A percentile compares a stretch with the other conserved stretches of the same genome.
phyloP scores from a whole-genome alignment of 441 rosid species.

The Macaranga tanarius region DNA sequence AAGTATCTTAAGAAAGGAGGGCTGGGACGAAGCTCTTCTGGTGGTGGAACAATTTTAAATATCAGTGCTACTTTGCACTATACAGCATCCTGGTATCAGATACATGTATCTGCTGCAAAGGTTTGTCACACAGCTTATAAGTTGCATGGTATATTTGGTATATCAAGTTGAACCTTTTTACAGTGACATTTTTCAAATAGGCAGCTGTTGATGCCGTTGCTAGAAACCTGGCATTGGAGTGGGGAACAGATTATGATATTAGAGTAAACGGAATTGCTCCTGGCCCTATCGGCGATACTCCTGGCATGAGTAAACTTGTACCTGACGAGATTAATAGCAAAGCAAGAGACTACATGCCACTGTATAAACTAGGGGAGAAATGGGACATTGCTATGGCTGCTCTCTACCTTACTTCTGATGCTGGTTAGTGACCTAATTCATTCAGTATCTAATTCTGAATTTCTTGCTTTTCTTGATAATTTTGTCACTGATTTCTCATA shows the following conservation, averaged over 20 bases:
- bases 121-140: conserved; percentile 28
- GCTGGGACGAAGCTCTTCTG: conserved; percentile 44
- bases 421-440: conserved; percentile 45
- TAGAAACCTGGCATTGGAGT: conserved; percentile 83
- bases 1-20: conserved; percentile 83
- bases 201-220: conserved; percentile 83
- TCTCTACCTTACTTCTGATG: conserved; percentile 66
- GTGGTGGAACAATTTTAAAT: conserved; percentile 64
- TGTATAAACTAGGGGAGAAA: conserved; percentile 66
- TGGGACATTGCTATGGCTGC: conserved; percentile 99
- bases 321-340: conserved; percentile 57
- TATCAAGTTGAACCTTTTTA: conserved; percentile 12
- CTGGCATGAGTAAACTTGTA: conserved; percentile 81
- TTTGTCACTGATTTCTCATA: neutral
- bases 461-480: neutral
- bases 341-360: conserved; percentile 42
- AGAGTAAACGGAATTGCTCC: conserved; percentile 97
- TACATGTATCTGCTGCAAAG: conserved; percentile 97
- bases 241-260: conserved; percentile 86
- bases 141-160: neutral
- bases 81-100: conserved; percentile 91
- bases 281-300: conserved; percentile 76
- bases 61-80: conserved; percentile 88
- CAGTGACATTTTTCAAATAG: conserved; percentile 31
- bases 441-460: neutral